Evolutionary conservation across 352 stramenopile genomes (phyloP), one percentile per base, ranked within the genome.

Genomic region (Phytophthora pisi): DNA sequence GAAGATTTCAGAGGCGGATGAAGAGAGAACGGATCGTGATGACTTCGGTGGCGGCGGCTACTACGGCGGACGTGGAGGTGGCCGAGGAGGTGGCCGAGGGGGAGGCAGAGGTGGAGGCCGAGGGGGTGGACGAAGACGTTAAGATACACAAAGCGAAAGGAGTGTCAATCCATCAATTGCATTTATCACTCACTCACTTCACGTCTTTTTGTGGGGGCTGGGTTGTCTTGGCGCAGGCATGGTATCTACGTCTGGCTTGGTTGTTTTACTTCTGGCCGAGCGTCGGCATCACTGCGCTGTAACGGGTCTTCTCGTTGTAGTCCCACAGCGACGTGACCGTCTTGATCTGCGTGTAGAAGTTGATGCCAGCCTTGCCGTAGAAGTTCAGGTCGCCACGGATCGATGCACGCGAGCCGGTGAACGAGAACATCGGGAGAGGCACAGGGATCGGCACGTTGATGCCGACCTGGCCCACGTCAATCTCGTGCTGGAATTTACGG

Each of bases 291-390:
- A 90, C 89, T 10, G 92, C 86, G 59, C 89, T 91, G 72, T 97
- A 96, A 61, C 97, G 86, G 38, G 89, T 94, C 68, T 88, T 88
- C 61, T 89, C 79, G 67, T 93, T 85, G 75, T 96, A 97, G 26
- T 98, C 90, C 97, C 97, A 99, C 66, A 98, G 95, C 46, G 88
- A 92, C 13, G 96, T 99, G 58, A 99, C 92, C 26, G 97, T 99
- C 85, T 99, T 99, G 62, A 97, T 87, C 77, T 99, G 95, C 56
- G 97, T 99, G 81, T 98, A 99, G 66, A 99, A 99, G 70, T 98
- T 90, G 51, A 99, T 91, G 40, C 96, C 97, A 34, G 95, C 81
- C 70, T 98, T 97, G 72, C 95, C 95, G 75, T 98, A 99, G 78
- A 99, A 99, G 79, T 99, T 98, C 36, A 98, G 64, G 81, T 99